Evolutionary conservation across 2,329 filamentous ascomycete genomes (phyloP), one percentile per base, ranked within the genome.

Genomic region (Thyridium curvatum): DNA sequence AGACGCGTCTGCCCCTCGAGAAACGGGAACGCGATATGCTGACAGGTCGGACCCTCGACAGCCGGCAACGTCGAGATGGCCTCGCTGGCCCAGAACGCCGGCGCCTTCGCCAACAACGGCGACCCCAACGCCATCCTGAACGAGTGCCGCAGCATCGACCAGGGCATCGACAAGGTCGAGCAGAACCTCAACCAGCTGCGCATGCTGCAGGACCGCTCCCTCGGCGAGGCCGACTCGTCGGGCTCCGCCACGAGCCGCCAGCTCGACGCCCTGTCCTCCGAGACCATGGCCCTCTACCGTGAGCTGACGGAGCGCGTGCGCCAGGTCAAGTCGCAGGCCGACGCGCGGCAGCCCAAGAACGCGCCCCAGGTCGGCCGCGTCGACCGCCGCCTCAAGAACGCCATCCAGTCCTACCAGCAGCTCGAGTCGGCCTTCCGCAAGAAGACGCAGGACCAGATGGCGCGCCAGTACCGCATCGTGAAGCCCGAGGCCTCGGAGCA

Each of bases 381-480:
- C 34, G 86, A 94, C 60, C 77, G 84, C 38, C 77, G 83, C 41
- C 72, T 96, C 50, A 90, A 91, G 68, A 69, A 74, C 33, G 86
- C 86, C 43, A 91, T 95, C 60, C 78, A 86, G 50, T 69, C 79
- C 45, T 96, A 90, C 69, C 87, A 93, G 63, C 74, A 79, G 48
- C 72, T 87, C 40, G 90, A 97, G 62, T 78, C 78, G 2, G 74
- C 82, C 16, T 95, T 90, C 72, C 79, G 84, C 56, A 84, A 85
- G 62, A 82, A 84, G 50, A 79, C 87, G 26, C 77, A 86, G 58
- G 84, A 88, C 36, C 87, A 94, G 62, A 86, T 94, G 66, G 84
- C 82, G 48, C 79, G 93, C 40, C 89, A 96, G 60, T 95, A 94
- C 65, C 78, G 85, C 42, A 96, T 97, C 57, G 90, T 93, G 40